Percentiles rank a stretch among this genome's conserved stretches.
Evolutionary conservation across 495 filamentous ascomycete species (phyloP).

Genomic region (Achaetomiella virescens): DNA sequence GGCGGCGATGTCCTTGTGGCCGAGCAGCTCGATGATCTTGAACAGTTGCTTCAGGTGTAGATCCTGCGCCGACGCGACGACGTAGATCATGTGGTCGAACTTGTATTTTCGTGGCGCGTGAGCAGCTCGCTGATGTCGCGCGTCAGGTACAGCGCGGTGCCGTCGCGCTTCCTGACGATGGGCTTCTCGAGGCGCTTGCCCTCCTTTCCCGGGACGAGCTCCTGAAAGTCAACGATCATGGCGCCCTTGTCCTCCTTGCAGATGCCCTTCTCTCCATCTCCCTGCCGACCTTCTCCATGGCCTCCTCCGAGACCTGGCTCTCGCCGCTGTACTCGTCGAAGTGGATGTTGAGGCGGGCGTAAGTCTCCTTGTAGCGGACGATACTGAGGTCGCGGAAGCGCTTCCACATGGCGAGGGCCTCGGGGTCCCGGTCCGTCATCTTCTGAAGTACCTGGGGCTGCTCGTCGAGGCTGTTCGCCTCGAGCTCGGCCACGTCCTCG

Average conservation of each 20-base stretch:
- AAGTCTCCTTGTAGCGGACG: slow-evolving; percentile 61
- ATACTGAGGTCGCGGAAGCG: slow-evolving; percentile 89
- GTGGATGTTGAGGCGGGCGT: slow-evolving; percentile 61
- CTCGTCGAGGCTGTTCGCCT: slow-evolving; percentile 52
- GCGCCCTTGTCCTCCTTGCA: slow-evolving; percentile 83
- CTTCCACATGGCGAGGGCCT: slow-evolving; percentile 74
- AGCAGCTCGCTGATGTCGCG: slow-evolving; percentile 61
- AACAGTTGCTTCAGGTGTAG: slow-evolving; percentile 58
- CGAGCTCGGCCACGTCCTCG: slow-evolving; percentile 44
- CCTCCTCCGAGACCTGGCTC: slow-evolving; percentile 78
- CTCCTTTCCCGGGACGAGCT: slow-evolving; percentile 56
- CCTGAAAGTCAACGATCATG: slow-evolving; percentile 78
- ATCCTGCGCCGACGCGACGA: slow-evolving; percentile 56
- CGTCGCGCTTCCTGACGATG: slow-evolving; percentile 54
- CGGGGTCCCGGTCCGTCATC: slow-evolving; percentile 76
- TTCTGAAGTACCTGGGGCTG: slow-evolving; percentile 76
- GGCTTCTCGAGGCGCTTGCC: slow-evolving; percentile 52
- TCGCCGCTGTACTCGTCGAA: slow-evolving; percentile 95
- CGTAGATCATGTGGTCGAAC: slow-evolving; percentile 68
- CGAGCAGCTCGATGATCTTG: slow-evolving; percentile 58
- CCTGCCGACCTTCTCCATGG: slow-evolving; percentile 63
- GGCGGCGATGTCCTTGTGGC: slow-evolving; percentile 50
- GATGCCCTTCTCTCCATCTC: slow-evolving; percentile 64
- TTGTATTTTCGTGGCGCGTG: slow-evolving; percentile 52
- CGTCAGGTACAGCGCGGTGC: slow-evolving; percentile 59